A percentile compares a stretch with the other conserved stretches of the same genome.
Evolutionary conservation across 2,329 filamentous ascomycete genomes (phyloP).

Genomic region (Tolypocladium guangdongense): DNA sequence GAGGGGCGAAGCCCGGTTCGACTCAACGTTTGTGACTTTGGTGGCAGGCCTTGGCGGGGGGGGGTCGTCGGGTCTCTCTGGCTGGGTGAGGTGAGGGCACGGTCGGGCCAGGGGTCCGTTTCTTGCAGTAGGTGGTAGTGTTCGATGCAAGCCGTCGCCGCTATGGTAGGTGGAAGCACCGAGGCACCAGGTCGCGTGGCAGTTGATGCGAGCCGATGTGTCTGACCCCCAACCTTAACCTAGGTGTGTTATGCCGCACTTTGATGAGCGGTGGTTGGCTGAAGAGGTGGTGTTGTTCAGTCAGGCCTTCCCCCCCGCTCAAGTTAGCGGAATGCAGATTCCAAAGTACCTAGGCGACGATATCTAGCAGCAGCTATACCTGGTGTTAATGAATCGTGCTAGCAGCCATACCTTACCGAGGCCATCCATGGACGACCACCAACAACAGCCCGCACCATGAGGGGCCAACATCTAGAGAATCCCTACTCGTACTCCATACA

Average conservation of each 20-base stretch:
- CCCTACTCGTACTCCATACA: neutral
- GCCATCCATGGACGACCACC: neutral
- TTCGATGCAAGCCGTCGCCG: neutral
- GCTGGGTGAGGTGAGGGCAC: neutral
- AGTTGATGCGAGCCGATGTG: neutral
- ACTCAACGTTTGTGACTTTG: neutral
- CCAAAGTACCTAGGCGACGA: neutral
- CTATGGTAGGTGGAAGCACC: neutral
- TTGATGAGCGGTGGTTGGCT: neutral
- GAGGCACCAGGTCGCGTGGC: neutral
- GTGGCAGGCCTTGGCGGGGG: neutral
- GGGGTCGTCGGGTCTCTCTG: neutral
- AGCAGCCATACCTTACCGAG: neutral
- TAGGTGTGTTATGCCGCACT: neutral
- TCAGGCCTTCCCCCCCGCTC: neutral
- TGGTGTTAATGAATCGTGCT: neutral
- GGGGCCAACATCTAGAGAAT: neutral
- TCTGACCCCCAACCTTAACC: neutral
- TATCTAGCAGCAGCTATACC: neutral
- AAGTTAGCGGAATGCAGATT: neutral
- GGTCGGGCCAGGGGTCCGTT: neutral
- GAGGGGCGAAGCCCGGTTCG: neutral
- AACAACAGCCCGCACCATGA: neutral
- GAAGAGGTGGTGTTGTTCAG: too few species aligned
- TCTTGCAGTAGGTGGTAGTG: neutral